Conservation (phyloP, 106 monocot species). For the Platanthera zijinensis region DNA sequence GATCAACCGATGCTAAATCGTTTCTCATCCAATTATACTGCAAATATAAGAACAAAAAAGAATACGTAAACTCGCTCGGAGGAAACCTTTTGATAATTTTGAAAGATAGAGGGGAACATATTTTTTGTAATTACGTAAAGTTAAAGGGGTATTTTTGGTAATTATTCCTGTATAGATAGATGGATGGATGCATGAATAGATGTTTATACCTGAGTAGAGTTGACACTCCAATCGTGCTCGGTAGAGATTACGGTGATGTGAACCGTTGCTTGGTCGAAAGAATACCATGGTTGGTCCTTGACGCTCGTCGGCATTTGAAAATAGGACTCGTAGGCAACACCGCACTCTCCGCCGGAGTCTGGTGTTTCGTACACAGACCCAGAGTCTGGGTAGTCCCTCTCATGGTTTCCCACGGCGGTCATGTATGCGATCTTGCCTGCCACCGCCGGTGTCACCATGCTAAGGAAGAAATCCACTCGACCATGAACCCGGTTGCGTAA, state of each 20-base stretch:
- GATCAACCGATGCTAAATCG: constrained; percentile 45
- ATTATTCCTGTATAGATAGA: too few species aligned
- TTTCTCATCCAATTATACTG: constrained; percentile 56
- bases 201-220: constrained; percentile 44
- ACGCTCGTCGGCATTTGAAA: constrained; percentile 50
- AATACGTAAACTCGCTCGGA: neutral
- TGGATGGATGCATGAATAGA: too few species aligned
- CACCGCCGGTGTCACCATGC: constrained; percentile 31
- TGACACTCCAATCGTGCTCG: constrained; percentile 45
- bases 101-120: neutral
- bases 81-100: too few species aligned
- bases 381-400: constrained; percentile 55
- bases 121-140: too few species aligned
- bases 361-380: constrained; percentile 59
- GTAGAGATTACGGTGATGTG: constrained; percentile 66
- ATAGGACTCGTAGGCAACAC: constrained; percentile 59
- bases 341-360: constrained; percentile 76
- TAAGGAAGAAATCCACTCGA: constrained; percentile 67
- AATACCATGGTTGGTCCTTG: constrained; percentile 65
- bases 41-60: neutral
- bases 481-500: constrained; percentile 71
- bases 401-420: constrained; percentile 71
- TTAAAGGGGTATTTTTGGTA: too few species aligned
- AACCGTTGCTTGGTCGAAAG: constrained; percentile 62
- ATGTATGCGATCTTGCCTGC: constrained; percentile 59